Conservation (phyloP, 305 asterid genomes). For the Fraxinus velutina region DNA sequence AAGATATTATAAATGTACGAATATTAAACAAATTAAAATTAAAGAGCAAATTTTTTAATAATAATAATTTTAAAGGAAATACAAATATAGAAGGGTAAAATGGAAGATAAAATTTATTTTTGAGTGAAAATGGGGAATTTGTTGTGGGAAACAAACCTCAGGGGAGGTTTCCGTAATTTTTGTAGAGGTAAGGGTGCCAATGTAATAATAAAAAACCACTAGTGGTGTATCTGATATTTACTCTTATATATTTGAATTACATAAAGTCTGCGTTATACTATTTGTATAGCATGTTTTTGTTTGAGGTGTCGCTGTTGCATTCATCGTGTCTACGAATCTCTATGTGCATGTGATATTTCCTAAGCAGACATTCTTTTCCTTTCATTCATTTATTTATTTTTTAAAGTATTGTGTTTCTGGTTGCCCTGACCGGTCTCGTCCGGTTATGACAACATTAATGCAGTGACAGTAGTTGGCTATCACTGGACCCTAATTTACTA, state of each 20-base stretch:
- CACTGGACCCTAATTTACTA: background rate
- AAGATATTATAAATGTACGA: background rate
- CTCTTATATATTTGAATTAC: no score
- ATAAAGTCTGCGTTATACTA: background rate
- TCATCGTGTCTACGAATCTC: background rate
- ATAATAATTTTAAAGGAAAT: background rate
- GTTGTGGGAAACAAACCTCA: background rate
- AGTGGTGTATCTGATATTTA: background rate
- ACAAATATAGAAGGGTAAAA: background rate
- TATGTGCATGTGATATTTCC: background rate
- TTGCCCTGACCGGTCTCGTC: background rate
- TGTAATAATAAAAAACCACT: background rate
- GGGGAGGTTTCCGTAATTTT: background rate
- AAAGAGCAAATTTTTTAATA: no score
- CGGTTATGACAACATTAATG: background rate
- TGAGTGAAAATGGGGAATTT: background rate
- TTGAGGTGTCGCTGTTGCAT: background rate
- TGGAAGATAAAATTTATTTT: background rate
- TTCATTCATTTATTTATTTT: no score
- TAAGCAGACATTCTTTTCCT: background rate
- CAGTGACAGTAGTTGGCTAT: background rate
- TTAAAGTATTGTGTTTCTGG: background rate
- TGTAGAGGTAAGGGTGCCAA: background rate
- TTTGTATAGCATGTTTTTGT: background rate
- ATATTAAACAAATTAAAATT: no score